These are phyloP conservation scores for Macroventuria anomochaeta DNA, from an alignment of 2,329 filamentous ascomycete genomes.

Conservation along the genomic window DNA sequence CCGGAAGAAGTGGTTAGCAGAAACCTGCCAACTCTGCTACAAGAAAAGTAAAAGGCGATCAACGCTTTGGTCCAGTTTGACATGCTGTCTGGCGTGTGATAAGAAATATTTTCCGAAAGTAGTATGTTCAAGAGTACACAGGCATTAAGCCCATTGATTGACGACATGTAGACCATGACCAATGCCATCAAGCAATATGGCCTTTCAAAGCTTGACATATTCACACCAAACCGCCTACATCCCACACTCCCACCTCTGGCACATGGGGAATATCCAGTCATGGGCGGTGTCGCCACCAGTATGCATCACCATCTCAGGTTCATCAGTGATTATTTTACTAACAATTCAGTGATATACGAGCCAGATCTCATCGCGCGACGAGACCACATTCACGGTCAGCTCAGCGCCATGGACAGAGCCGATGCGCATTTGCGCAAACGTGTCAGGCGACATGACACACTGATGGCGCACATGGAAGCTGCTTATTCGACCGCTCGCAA, in stretches of 20 bases:
- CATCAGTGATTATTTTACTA: background rate
- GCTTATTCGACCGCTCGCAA: background rate
- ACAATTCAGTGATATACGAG: slow-evolving; percentile 29
- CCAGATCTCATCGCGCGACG: slow-evolving; percentile 32
- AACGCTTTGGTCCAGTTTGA: slow-evolving; percentile 29
- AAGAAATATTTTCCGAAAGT: slow-evolving; percentile 36
- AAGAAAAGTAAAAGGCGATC: slow-evolving; percentile 34
- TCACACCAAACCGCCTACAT: slow-evolving; percentile 40
- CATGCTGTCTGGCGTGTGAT: slow-evolving; percentile 40
- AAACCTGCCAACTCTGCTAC: slow-evolving; percentile 38
- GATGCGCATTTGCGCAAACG: slow-evolving; percentile 21
- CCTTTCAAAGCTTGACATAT: slow-evolving; percentile 43
- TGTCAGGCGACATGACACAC: slow-evolving; percentile 25
- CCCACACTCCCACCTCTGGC: slow-evolving; percentile 31
- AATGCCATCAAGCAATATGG: slow-evolving; percentile 25
- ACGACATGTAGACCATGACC: slow-evolving; percentile 38
- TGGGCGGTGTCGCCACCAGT: slow-evolving; percentile 28
- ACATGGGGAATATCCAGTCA: slow-evolving; percentile 25
- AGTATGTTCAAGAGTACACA: slow-evolving; percentile 18
- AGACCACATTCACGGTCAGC: slow-evolving; percentile 21
- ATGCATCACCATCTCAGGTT: background rate
- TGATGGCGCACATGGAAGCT: slow-evolving; percentile 28
- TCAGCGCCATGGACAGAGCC: slow-evolving; percentile 10
- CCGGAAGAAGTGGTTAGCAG: slow-evolving; percentile 34
- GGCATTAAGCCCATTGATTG: background rate